Evolutionary conservation across 331 rosid species (phyloP), one percentile per base, ranked within the genome.

Genomic region (Pyrus hybrid): DNA sequence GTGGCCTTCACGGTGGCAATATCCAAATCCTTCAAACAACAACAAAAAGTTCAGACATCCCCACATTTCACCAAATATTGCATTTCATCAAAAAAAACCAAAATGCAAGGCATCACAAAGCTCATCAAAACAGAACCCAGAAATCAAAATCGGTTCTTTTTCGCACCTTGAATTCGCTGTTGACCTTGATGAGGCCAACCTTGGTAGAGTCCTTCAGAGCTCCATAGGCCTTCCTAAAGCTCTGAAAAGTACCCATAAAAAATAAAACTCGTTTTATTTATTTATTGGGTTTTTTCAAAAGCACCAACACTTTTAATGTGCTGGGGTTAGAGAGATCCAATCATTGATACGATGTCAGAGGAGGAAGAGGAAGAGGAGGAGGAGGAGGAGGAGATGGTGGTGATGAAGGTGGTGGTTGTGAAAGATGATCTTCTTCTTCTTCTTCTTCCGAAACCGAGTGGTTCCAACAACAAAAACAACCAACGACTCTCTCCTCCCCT

Each of bases 101-200:
- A 54, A 72, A 71, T 13, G 20, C 41, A 64, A 81, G 77, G 25
- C 25, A 63, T 58, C 62, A 53, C 70, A 26, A 35, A 62, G n/a
- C 20, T 32, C 23, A 53, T 3, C 12, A 17, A 56, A 76, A 67
- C 45, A 16, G 30, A 71, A 73, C 14, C 20, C 23, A 22, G n/a
- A 1, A 67, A 67, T n/a, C 29, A 22, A 37, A 13, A n/a, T 3
- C 8, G 64, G 9, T 32, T 23, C 23, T 20, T 10, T 23, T 37
- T 35, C 26, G 32, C 26, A 92, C 99, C 97, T 92, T 95, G 86
- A 83, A 86, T 69, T 95, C 99, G 84, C 97, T 95, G n/a, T 92
- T 89, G 88, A 95, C 96, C 85, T 95, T 95, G 79, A 97, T 97
- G 13, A 95, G 90, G 89, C 99, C 97, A 77, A 95, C 99, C 84